Base-by-base conservation (phyloP, 495 filamentous ascomycete species). In the Bacidia gigantensis region DNA sequence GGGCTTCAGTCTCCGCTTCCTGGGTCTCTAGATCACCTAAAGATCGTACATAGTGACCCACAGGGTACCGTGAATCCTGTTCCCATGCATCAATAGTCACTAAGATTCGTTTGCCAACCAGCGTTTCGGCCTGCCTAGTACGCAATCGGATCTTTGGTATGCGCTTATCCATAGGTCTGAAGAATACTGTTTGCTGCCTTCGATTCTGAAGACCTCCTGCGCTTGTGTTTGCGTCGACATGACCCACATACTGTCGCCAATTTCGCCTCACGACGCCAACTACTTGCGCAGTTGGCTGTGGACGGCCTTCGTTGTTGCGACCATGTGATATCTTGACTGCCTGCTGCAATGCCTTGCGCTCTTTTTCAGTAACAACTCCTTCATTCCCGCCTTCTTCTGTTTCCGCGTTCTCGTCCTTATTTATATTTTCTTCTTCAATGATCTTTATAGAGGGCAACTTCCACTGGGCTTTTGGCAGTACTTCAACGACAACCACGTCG, bases 51-150 rank as follows among this genome's bases (percentile, higher is more conserved):
- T 95, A 95, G 66, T 98, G 92, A 14, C 92, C 92, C 26, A 84
- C 75, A 0, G 92, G 92, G 61, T 97, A 93, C 26, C 92, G 73
- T 5, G 92, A 93, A 55, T 92, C 84, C 51, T 87, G 76, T 54
- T 95, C 87, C 92, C 92, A 98, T 11, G 86, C 77, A 68, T 98
- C 92, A 52, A 98, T 95, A 0, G 88, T 86, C 47, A 95, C 87
- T n/a, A 98, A 71, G 53, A 98, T 83, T 42, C 93, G 79, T 69
- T 95, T 89, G 9, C 93, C 90, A 9, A 96, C 60, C 2, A 98
- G 72, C 57, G 92, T 87, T 9, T 77, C 76, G 35, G 87, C 90
- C 65, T 96, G 93, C 25, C 92, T 76, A 20, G 92, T 97, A 22
- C 87, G 83, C 43, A 98, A 72, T 52, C 89, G 79, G 55, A 98